These are phyloP conservation scores for Arthrobotrys musiformis DNA, from an alignment of 2,329 filamentous ascomycete genomes.

Conservation along the genomic window DNA sequence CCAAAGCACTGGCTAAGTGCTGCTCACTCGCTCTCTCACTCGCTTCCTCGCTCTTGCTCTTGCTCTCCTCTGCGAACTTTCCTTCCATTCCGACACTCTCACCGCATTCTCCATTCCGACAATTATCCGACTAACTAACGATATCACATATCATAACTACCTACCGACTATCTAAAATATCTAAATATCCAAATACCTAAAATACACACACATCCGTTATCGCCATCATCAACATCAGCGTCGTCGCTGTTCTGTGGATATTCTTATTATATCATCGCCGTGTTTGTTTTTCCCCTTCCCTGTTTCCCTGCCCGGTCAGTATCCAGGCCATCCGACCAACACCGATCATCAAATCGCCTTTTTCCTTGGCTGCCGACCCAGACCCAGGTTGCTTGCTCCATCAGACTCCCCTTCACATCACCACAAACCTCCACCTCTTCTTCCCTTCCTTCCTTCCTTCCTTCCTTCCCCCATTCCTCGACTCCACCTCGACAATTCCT, in stretches of 20 bases:
- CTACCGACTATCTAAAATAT: neutral
- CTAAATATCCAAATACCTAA: too few species aligned
- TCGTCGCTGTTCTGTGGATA: neutral
- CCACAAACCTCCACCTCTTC: conserved; percentile 34
- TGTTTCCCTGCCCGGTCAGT: conserved; percentile 30
- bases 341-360: conserved; percentile 55
- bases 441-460: conserved; percentile 9
- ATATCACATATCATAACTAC: neutral
- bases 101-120: conserved; percentile 16
- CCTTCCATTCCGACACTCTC: neutral
- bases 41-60: conserved; percentile 10
- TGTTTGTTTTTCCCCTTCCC: conserved; percentile 18
- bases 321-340: conserved; percentile 51
- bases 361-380: conserved; percentile 46
- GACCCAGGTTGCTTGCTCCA: too few species aligned
- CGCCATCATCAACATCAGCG: neutral
- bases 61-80: neutral
- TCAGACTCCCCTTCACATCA: conserved; percentile 38
- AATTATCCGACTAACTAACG: conserved; percentile 23
- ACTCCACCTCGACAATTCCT: conserved; percentile 40
- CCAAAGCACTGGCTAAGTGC: too few species aligned
- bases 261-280: neutral
- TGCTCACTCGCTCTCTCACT: neutral
- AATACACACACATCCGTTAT: conserved; percentile 30
- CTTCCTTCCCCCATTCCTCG: conserved; percentile 26